phyloP scores from a whole-genome alignment of 129 eudicot genomes.

The Chrysanthemum makinoi region DNA sequence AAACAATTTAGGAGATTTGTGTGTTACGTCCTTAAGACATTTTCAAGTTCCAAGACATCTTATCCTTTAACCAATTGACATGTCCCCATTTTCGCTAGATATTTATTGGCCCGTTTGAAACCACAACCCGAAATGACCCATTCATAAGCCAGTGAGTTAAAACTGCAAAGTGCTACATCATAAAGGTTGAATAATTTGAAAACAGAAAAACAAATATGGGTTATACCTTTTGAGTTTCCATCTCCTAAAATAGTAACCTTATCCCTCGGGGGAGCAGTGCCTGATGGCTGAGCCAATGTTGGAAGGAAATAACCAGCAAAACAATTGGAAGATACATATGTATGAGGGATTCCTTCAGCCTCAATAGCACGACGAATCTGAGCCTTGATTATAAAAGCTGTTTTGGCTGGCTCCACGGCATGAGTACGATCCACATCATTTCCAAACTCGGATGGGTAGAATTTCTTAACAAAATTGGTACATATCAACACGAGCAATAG shows the following conservation, averaged over 20 bases:
- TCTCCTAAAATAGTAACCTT: slow-evolving; percentile 49
- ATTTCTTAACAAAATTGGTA: slow-evolving; percentile 30
- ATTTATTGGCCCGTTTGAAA: too few species aligned
- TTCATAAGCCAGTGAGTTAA: too few species aligned
- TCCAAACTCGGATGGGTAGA: slow-evolving; percentile 52
- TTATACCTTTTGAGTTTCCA: slow-evolving; percentile 45
- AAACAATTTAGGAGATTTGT: too few species aligned
- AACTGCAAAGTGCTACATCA: too few species aligned
- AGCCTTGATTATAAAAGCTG: slow-evolving; percentile 35
- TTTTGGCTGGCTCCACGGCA: slow-evolving; percentile 47
- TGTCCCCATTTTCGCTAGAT: too few species aligned
- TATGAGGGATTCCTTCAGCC: slow-evolving; percentile 42
- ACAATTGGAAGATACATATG: slow-evolving; percentile 36
- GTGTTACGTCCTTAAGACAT: too few species aligned
- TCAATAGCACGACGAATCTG: slow-evolving; percentile 43
- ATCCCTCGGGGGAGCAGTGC: slow-evolving; percentile 48
- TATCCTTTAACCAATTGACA: too few species aligned
- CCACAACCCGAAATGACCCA: too few species aligned
- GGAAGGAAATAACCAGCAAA: slow-evolving; percentile 47
- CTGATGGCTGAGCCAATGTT: slow-evolving; percentile 37
- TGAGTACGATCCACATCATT: slow-evolving; percentile 43
- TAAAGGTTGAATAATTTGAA: neutral
- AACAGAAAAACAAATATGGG: neutral
- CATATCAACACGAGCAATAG: neutral
- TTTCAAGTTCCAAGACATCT: too few species aligned